phyloP scores from a whole-genome alignment of 345 rosid species.

The Noccaea caerulescens region DNA sequence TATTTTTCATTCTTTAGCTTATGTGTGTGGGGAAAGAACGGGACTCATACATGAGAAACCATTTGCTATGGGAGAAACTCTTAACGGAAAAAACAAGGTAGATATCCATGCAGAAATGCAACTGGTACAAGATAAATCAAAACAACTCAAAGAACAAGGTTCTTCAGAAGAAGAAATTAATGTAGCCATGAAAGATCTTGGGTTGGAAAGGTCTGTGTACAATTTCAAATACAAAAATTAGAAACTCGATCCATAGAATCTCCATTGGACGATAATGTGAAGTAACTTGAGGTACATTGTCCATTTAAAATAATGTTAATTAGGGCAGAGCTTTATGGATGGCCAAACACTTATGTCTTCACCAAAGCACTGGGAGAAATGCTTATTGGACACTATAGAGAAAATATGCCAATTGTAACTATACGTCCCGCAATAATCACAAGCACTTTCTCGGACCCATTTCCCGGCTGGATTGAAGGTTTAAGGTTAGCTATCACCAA shows the following conservation, averaged over 20 bases:
- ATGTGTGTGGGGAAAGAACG: constrained; percentile 7
- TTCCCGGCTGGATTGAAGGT: constrained; percentile 93
- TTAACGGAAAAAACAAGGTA: not conserved
- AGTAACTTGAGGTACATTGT: not conserved
- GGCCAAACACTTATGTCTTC: constrained; percentile 12
- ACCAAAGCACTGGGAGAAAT: constrained; percentile 57
- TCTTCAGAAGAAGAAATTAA: constrained; percentile 14
- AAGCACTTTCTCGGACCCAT: constrained; percentile 79
- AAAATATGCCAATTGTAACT: constrained; percentile 53
- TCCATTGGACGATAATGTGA: not conserved
- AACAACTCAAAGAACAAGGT: constrained; percentile 6
- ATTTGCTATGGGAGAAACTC: constrained; percentile 33
- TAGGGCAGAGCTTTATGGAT: constrained; percentile 57
- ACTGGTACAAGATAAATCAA: constrained; percentile 3
- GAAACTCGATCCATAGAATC: constrained; percentile 44
- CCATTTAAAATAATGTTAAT: not conserved
- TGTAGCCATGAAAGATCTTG: constrained; percentile 27
- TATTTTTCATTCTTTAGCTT: not conserved
- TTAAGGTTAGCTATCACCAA: constrained; percentile 45
- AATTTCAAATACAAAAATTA: constrained; percentile 4
- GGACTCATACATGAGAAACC: constrained; percentile 26
- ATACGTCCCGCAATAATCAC: constrained; percentile 74
- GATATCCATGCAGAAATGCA: constrained; percentile 26
- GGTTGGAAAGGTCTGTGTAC: constrained; percentile 22
- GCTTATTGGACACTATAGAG: constrained; percentile 57